Evolutionary conservation across 2,329 filamentous ascomycete genomes (phyloP), one percentile per base, ranked within the genome.

Genomic region (Ciborinia camelliae): DNA sequence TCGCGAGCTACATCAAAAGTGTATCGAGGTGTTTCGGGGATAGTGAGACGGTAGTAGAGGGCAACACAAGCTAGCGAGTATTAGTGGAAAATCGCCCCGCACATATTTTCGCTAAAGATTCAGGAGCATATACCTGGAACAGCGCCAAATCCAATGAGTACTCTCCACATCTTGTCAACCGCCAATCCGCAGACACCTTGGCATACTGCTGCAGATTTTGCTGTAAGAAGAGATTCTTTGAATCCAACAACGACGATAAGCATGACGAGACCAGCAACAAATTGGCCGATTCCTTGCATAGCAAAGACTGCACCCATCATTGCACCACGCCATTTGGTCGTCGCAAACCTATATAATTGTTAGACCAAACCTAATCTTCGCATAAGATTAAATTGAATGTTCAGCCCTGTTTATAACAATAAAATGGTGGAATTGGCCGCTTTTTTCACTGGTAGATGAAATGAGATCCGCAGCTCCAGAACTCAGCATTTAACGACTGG

Each of bases 281-380:
- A 86, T 77, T 95, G 91, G n/a, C 91, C 90, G 59, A 95, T 84
- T 69, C 91, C 91, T 76, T 96, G 91, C 90, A 93, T 94, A 70
- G 90, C 89, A 73, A 95, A 95, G 63, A 95, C 91, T 14, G 90
- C 82, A 32, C 85, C 90, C 88, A 96, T 93, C 88, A 95, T 95
- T 70, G 90, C 90, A 70, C 90, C 90, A 76, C 91, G 82, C 87
- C 90, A 93, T 77, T 89, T 92, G 57, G 90, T 95, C 2, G 89
- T 92, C 8, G 91, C 90, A 72, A 95, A 95, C 80, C 65, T 69
- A 35, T 41, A 18, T 39, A 10, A 4, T 12, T 28, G 14, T 63
- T 14, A 65, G 43, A 26, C 9, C 3, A 20, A 10, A 1, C 5
- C 1, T 7, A 4, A 9, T 6, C 1, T 20, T 37, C 18, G 41